These are phyloP conservation scores for Tremella yokohamensis DNA, from an alignment of 768 basidiomycete genomes.

Conservation along the genomic window DNA sequence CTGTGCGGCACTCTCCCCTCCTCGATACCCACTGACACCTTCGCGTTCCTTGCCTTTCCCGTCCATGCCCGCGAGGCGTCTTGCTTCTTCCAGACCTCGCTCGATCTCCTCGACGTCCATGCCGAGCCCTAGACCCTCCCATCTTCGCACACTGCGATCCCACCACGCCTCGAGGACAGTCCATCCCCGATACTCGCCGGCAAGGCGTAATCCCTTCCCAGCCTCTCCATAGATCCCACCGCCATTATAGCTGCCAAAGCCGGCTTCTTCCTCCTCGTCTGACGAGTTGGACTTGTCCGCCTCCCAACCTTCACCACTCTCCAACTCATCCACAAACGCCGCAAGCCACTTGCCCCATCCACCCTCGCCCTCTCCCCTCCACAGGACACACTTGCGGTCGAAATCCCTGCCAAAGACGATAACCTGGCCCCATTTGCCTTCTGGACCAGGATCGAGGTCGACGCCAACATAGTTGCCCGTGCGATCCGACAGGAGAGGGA, in stretches of 20 bases:
- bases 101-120: conserved; percentile 54
- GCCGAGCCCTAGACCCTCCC: conserved; percentile 75
- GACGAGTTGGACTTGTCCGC: conserved; percentile 56
- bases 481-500: conserved; percentile 89
- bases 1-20: conserved; percentile 39
- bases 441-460: conserved; percentile 70
- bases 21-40: conserved; percentile 38
- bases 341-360: conserved; percentile 97
- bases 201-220: conserved; percentile 67
- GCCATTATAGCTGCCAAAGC: conserved; percentile 49
- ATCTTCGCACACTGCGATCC: conserved; percentile 78
- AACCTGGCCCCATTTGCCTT: conserved; percentile 78
- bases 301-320: conserved; percentile 83
- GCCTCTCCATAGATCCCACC: conserved; percentile 64
- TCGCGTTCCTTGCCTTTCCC: conserved; percentile 22
- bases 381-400: conserved; percentile 94
- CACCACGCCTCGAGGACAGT: conserved; percentile 89
- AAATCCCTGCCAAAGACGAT: conserved; percentile 99
- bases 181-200: conserved; percentile 88
- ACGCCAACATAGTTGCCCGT: conserved; percentile 95
- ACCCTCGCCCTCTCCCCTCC: conserved; percentile 79
- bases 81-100: conserved; percentile 39
- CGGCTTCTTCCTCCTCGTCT: conserved; percentile 51
- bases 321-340: conserved; percentile 84
- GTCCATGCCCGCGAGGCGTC: conserved; percentile 32